Conservation (phyloP, 2,329 filamentous ascomycete genomes). For the Ophiostoma perfectum region DNA sequence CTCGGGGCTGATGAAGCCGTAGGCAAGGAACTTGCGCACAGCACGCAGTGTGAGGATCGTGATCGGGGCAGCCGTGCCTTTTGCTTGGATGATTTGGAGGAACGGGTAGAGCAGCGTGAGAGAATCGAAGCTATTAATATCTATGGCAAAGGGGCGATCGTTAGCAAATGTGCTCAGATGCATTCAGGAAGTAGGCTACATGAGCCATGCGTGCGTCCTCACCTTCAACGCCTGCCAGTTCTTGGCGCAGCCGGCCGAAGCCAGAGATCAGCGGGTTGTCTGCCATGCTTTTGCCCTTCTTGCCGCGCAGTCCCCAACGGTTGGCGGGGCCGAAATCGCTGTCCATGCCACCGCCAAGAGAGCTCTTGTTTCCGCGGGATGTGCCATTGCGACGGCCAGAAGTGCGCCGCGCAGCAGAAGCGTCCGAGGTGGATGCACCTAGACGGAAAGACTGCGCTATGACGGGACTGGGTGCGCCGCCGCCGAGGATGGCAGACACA, state of each 20-base stretch:
- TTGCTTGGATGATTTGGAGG: slow-evolving; percentile 91
- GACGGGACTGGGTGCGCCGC: slow-evolving; percentile 52
- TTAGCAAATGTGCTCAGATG: not conserved
- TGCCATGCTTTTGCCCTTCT: slow-evolving; percentile 95
- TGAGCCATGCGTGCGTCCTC: not conserved
- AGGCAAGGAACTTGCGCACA: slow-evolving; percentile 93
- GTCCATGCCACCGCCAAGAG: slow-evolving; percentile 33
- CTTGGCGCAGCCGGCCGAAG: slow-evolving; percentile 82
- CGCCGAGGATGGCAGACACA: slow-evolving; percentile 89
- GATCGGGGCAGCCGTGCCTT: slow-evolving; percentile 91
- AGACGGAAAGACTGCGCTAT: slow-evolving; percentile 31
- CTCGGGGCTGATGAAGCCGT: slow-evolving; percentile 77
- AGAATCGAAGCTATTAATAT: slow-evolving; percentile 84
- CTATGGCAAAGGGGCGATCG: not conserved
- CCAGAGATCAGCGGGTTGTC: slow-evolving; percentile 95
- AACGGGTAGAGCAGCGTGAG: slow-evolving; percentile 87
- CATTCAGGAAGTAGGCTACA: too few relatives aligned
- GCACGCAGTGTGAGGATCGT: slow-evolving; percentile 91
- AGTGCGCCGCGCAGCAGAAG: slow-evolving; percentile 12
- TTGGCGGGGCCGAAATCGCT: slow-evolving; percentile 47
- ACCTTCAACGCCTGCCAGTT: slow-evolving; percentile 76
- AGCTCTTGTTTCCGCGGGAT: slow-evolving; percentile 54
- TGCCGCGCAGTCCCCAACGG: slow-evolving; percentile 87
- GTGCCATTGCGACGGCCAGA: slow-evolving; percentile 15
- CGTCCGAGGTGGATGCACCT: slow-evolving; percentile 11